Base-by-base conservation (phyloP, 768 basidiomycete genomes). In the Mycena kentingensis region DNA sequence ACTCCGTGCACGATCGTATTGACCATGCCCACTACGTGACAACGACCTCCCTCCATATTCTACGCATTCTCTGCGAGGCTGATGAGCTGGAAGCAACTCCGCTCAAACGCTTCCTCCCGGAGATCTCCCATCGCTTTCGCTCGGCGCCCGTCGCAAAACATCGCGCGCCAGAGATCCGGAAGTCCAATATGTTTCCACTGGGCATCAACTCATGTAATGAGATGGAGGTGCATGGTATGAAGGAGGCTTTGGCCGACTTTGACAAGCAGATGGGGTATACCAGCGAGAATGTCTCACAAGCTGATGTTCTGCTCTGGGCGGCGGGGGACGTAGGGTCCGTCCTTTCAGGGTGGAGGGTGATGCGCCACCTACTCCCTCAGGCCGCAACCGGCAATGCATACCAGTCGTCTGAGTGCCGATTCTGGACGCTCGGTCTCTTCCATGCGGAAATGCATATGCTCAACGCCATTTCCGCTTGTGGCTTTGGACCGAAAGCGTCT, bases 191-290 rank as follows among this genome's bases (percentile, higher is more conserved):
- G 2, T 6, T 50, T 42, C 37, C 49, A 10, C 36, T 50, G 7
- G 16, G 21, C n/a, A 6, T 38, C 2, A 50, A 50, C 21, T 15
- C 22, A 2, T n/a, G 31, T 16, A 25, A 50, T 6, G 49, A 50
- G 25, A 50, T 50, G 49, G 49, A 50, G 49, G 31, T 28, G 10
- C 26, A 26, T 5, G 37, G 38, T 12, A 50, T 50, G 49, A 50
- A 50, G 31, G 49, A 24, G 27, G 38, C 36, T 3, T n/a, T 25
- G 24, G 27, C 12, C 13, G 49, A 50, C 24, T 39, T 50, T 7
- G 38, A 50, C 25, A 18, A 4, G 18, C 49, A 50, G 38, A 28
- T 27, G 36, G 49, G 37, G 7, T 28, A 32, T 26, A 39, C 36
- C 18, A n/a, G 37, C 5, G 49, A 50, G 11, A 31, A n/a, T 4